Percentiles rank a stretch among this genome's conserved stretches.
These are phyloP conservation scores for Lodderomyces orthopsilosis DNA, from an alignment of 1,139 yeast genomes.

Conservation along the genomic window DNA sequence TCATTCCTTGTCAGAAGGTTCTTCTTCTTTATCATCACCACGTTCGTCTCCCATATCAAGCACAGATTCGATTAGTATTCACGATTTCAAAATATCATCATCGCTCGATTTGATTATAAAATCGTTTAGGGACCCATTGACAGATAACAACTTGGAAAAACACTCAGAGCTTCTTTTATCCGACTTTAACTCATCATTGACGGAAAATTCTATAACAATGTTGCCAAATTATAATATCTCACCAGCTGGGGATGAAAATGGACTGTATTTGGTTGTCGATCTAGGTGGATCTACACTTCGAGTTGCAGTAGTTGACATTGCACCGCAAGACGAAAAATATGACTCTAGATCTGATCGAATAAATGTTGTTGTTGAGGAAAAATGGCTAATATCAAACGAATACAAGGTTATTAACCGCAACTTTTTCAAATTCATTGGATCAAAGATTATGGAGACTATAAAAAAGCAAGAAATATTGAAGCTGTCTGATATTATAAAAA, in stretches of 20 bases:
- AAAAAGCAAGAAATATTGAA: conserved; percentile 24
- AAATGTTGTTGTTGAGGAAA: conserved; percentile 30
- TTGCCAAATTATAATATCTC: conserved; percentile 42
- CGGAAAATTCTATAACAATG: conserved; percentile 39
- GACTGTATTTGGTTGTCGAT: conserved; percentile 48
- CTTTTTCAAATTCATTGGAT: conserved; percentile 43
- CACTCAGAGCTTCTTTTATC: conserved; percentile 19
- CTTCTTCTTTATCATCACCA: conserved; percentile 5
- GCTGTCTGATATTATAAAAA: conserved; percentile 22
- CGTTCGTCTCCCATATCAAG: conserved; percentile 4
- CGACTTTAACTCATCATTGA: conserved; percentile 32
- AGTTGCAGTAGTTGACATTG: conserved; percentile 42
- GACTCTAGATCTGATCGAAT: conserved; percentile 15
- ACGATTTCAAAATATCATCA: conserved; percentile 4
- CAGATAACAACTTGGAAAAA: conserved; percentile 10
- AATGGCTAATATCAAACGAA: conserved; percentile 42
- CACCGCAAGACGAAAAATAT: conserved; percentile 9
- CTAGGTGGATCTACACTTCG: conserved; percentile 57
- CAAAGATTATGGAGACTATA: conserved; percentile 32
- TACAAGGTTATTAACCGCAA: conserved; percentile 34
- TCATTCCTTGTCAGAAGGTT: not conserved
- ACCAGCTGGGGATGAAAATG: conserved; percentile 44
- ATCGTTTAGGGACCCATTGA: conserved; percentile 15
- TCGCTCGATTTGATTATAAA: conserved; percentile 10
- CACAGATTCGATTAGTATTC: conserved; percentile 1